These are phyloP conservation scores for Corynascus novoguineensis DNA, from an alignment of 495 filamentous ascomycete species.

Conservation along the genomic window DNA sequence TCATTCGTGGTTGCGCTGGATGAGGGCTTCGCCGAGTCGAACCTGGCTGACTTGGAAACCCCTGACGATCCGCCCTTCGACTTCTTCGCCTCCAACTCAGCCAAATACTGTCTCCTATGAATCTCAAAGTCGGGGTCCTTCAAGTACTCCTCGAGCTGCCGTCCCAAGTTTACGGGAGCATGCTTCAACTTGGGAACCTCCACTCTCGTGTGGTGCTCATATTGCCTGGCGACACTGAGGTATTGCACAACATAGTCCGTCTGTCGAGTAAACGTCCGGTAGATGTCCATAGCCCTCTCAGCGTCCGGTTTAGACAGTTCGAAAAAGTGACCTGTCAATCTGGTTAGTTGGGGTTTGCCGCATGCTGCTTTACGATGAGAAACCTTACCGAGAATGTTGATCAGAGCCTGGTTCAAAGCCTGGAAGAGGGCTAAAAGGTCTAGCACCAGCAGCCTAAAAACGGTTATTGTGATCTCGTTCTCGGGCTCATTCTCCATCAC, in stretches of 20 bases:
- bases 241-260: conserved; percentile 91
- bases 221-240: conserved; percentile 77
- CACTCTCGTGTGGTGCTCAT: conserved; percentile 83
- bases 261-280: conserved; percentile 86
- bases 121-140: conserved; percentile 95
- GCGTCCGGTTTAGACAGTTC: conserved; percentile 96
- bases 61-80: conserved; percentile 31
- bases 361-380: not conserved
- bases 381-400: conserved; percentile 83
- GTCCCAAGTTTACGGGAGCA: conserved; percentile 82
- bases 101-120: conserved; percentile 84
- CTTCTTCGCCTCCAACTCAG: conserved; percentile 77
- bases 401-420: conserved; percentile 94
- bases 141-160: conserved; percentile 88
- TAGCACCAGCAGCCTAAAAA: conserved; percentile 87
- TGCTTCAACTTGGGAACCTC: conserved; percentile 98
- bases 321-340: conserved; percentile 78
- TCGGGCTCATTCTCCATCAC: conserved; percentile 85
- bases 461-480: conserved; percentile 94
- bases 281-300: conserved; percentile 84
- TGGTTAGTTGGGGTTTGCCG: conserved; percentile 17
- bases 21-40: conserved; percentile 34
- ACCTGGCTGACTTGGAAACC: conserved; percentile 24
- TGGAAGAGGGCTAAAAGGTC: conserved; percentile 89
- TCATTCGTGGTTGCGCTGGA: conserved; percentile 29